Evolutionary conservation across 2,329 filamentous ascomycete genomes (phyloP), one percentile per base, ranked within the genome.

Genomic region (Didymosphaeria variabile): DNA sequence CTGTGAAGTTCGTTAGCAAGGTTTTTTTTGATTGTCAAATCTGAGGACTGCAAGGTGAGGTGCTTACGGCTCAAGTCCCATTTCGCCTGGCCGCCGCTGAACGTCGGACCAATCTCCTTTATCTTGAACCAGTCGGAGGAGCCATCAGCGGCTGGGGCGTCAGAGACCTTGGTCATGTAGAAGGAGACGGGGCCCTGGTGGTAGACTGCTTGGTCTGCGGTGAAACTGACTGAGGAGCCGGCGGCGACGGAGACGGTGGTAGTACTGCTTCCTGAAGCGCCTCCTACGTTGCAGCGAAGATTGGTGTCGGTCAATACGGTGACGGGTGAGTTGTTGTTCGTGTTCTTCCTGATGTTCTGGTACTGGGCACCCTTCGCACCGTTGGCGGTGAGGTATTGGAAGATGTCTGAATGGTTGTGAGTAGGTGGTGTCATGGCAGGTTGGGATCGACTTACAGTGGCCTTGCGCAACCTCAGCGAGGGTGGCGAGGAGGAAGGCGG

Each of bases 71-170:
- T 65, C 69, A 78, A 55, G 55, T 79, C 73, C 77, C 73, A 75
- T 17, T 59, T 69, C 3, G 75, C 72, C 55, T 73, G 67, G 12
- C 75, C 73, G n/a, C 68, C 65, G 12, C 68, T 70, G 66, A 79
- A 79, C 17, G 66, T 67, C 9, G 76, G 76, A 1, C 76, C 75
- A 52, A 78, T 77, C 62, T 78, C 75, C 67, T 78, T 79, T 70
- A 79, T 77, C 69, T 73, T 75, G 64, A 76, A 75, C 77, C 77
- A 79, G 56, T 78, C 75, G 26, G 70, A 63, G 21, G 76, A 79
- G 17, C 77, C 77, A 55, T 79, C 77, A 9, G 76, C 69, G 19
- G 68, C 57, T 17, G 67, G 62, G 5, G 77, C 77, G 49, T 73
- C 71, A 32, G 55, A 51, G 21, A 77, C 77, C 65, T 79, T 78